Conservation (phyloP, 2,329 filamentous ascomycete genomes). For the Coleophoma cylindrospora region DNA sequence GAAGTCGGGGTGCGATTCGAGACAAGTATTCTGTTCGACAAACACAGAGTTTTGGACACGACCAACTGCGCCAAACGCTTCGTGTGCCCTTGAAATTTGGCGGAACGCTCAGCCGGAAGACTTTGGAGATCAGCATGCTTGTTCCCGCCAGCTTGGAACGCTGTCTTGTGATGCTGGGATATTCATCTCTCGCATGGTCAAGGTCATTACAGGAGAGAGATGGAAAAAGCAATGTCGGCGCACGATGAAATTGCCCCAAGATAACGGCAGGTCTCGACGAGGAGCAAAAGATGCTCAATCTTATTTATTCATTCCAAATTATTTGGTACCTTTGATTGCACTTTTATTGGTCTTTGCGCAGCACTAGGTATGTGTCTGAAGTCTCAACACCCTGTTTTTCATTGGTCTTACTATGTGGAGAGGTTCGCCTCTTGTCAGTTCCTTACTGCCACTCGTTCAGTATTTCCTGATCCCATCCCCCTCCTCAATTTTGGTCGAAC, state of each 20-base stretch:
- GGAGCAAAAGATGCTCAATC: constrained; percentile 2
- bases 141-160: constrained; percentile 1
- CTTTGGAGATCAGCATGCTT: neutral
- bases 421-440: constrained; percentile 4
- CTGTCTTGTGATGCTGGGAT: neutral
- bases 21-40: constrained; percentile 9
- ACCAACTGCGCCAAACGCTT: constrained; percentile 10
- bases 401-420: constrained; percentile 14
- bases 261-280: constrained; percentile 4
- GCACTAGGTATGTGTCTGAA: constrained; percentile 8
- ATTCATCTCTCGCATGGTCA: constrained; percentile 3
- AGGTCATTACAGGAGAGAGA: no score
- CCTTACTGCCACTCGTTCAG: constrained; percentile 10
- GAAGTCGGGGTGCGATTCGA: constrained; percentile 13
- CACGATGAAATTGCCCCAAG: constrained; percentile 5
- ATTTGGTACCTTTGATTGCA: constrained; percentile 11
- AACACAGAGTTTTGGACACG: constrained; percentile 8
- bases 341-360: constrained; percentile 15
- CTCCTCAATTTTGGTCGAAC: no score
- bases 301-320: constrained; percentile 3
- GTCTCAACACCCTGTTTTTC: neutral
- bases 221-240: constrained; percentile 14
- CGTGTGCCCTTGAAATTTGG: neutral
- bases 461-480: constrained; percentile 5
- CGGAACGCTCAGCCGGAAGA: neutral